Conservation (phyloP, 2,329 filamentous ascomycete species). For the Exophiala xenobiotica region DNA sequence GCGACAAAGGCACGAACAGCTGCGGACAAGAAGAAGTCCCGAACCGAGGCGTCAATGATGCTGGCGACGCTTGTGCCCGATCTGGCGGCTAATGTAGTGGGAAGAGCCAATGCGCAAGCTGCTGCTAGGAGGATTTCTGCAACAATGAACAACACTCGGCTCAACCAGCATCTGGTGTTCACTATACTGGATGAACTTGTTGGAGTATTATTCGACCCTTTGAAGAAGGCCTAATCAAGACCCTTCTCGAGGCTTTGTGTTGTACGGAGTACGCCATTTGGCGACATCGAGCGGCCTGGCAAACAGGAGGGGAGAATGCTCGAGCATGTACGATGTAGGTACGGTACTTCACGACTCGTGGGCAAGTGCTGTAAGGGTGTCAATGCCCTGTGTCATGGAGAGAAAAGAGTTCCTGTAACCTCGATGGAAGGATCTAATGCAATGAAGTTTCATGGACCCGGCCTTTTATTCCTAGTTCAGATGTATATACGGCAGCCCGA, state of each 20-base stretch:
- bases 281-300: background rate
- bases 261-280: background rate
- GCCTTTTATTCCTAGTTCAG: too few species aligned
- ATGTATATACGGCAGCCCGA: too few species aligned
- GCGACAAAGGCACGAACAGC: constrained; percentile 58
- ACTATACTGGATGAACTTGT: constrained; percentile 71
- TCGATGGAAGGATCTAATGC: too few species aligned
- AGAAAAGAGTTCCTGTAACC: too few species aligned
- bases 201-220: constrained; percentile 58
- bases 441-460: too few species aligned
- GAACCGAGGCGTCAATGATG: constrained; percentile 84
- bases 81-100: constrained; percentile 87
- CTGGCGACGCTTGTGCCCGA: constrained; percentile 88
- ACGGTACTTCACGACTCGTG: too few species aligned
- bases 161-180: constrained; percentile 75
- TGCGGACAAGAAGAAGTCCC: constrained; percentile 74
- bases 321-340: too few species aligned
- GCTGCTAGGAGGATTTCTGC: constrained; percentile 87
- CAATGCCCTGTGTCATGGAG: too few species aligned
- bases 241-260: too few species aligned
- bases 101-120: constrained; percentile 83
- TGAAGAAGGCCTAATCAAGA: constrained; percentile 13
- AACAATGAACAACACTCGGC: constrained; percentile 81
- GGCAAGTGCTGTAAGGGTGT: too few species aligned
- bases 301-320: too few species aligned